phyloP scores from a whole-genome alignment of 768 basidiomycete genomes.

The Termitomyces sp. region DNA sequence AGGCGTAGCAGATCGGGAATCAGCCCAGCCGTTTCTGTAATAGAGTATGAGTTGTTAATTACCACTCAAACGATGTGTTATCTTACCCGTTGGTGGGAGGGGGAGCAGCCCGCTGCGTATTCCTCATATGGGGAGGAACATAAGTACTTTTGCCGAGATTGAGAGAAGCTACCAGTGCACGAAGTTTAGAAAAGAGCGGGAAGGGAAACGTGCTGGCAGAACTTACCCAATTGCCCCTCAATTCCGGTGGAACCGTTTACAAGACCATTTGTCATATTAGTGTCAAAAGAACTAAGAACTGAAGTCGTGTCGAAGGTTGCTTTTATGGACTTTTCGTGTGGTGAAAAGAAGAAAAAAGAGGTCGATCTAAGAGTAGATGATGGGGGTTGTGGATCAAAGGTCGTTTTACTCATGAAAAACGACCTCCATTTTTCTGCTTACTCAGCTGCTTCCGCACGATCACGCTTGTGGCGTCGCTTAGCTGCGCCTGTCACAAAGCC shows the following conservation, averaged over 20 bases:
- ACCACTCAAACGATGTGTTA: conserved; percentile 2
- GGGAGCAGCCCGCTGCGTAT: conserved; percentile 79
- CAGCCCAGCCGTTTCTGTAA: conserved; percentile 63
- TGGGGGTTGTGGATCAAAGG: conserved; percentile 22
- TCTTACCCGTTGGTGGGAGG: conserved; percentile 55
- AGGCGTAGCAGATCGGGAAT: conserved; percentile 63
- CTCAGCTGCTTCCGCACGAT: conserved; percentile 19
- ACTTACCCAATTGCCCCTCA: conserved; percentile 69
- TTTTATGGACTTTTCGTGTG: conserved; percentile 20
- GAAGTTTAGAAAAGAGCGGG: conserved; percentile 2
- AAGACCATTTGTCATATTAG: conserved; percentile 89
- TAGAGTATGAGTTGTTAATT: conserved; percentile 9
- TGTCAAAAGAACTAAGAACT: conserved; percentile 21
- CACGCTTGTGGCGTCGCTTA: conserved; percentile 12
- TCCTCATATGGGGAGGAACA: conserved; percentile 86
- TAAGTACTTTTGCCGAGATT: conserved; percentile 77
- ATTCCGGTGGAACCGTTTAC: conserved; percentile 71
- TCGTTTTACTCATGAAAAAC: conserved; percentile 12
- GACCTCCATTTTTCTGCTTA: conserved; percentile 11
- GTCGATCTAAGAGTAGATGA: conserved; percentile 19
- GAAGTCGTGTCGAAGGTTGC: conserved; percentile 16
- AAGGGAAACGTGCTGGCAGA: conserved; percentile 9
- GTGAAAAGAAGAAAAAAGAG: conserved; percentile 16
- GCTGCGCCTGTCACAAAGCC: not conserved
- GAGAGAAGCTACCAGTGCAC: conserved; percentile 52